Conservation (phyloP, 208 protist genomes). For the Lotmaria passim region DNA sequence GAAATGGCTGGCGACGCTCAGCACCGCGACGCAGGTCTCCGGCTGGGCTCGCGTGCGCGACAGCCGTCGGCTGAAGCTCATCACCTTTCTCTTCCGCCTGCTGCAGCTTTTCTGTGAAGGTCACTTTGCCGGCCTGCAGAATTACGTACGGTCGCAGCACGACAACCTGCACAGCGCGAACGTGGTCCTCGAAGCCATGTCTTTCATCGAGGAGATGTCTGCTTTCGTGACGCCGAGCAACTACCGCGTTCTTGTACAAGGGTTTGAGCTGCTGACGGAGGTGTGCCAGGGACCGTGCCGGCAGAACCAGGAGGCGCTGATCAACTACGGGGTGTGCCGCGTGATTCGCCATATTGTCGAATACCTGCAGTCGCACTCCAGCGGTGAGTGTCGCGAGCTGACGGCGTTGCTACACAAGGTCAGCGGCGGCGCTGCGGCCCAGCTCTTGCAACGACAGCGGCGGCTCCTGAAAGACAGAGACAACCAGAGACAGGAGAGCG, state of each 20-base stretch:
- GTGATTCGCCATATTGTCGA: constrained; percentile 45
- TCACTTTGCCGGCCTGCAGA: constrained; percentile 87
- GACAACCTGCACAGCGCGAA: constrained; percentile 86
- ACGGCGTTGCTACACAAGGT: constrained; percentile 4
- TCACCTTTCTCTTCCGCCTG: constrained; percentile 78
- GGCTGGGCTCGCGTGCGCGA: constrained; percentile 68
- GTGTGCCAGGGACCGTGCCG: constrained; percentile 92
- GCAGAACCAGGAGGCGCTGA: constrained; percentile 81
- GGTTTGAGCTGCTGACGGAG: constrained; percentile 90
- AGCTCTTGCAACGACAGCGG: not conserved
- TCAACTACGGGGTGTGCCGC: constrained; percentile 63
- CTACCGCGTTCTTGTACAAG: constrained; percentile 50
- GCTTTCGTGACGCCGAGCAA: constrained; percentile 58
- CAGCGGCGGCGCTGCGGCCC: not conserved
- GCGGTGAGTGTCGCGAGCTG: constrained; percentile 13
- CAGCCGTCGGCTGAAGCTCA: constrained; percentile 47
- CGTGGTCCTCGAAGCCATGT: constrained; percentile 80
- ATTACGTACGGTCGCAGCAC: constrained; percentile 88
- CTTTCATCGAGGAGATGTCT: constrained; percentile 62
- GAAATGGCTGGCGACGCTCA: constrained; percentile 13
- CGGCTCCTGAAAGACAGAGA: not conserved
- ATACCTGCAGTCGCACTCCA: constrained; percentile 29
- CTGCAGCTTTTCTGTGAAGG: constrained; percentile 95
- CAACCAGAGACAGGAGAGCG: constrained; percentile 7
- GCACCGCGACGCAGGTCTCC: constrained; percentile 22